These are phyloP conservation scores for Botryotinia narcissicola DNA, from an alignment of 2,329 filamentous ascomycete genomes.

Conservation along the genomic window DNA sequence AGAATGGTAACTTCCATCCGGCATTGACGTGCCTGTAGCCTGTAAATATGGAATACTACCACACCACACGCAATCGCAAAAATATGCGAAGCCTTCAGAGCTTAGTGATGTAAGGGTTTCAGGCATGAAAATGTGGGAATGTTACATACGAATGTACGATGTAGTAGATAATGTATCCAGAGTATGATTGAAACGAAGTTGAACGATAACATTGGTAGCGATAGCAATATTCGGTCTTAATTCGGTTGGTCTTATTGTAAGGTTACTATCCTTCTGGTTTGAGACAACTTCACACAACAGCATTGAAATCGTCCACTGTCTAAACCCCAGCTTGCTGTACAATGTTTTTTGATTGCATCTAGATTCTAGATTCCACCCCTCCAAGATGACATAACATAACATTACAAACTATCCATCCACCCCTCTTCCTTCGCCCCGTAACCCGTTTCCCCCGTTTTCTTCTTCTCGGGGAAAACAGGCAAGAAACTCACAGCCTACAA, in stretches of 20 bases:
- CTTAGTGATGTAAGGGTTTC: background rate
- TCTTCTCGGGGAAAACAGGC: background rate
- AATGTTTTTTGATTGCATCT: background rate
- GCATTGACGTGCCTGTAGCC: background rate
- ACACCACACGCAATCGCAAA: background rate
- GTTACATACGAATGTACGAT: background rate
- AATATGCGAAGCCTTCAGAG: background rate
- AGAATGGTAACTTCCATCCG: conserved; percentile 6
- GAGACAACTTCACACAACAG: background rate
- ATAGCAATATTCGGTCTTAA: background rate
- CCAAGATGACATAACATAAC: background rate
- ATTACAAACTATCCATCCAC: background rate
- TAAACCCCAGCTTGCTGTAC: background rate
- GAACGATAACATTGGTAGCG: background rate
- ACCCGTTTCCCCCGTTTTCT: background rate
- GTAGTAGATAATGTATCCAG: background rate
- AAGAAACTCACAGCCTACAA: background rate
- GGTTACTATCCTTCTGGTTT: too few species aligned
- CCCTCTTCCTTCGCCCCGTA: background rate
- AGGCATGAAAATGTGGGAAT: background rate
- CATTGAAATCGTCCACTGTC: background rate
- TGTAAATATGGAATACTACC: background rate
- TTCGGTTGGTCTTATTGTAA: background rate
- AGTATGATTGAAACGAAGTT: background rate
- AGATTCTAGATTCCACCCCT: background rate